Evolutionary conservation across 495 filamentous ascomycete genomes (phyloP), one percentile per base, ranked within the genome.

Genomic region (Terfezia claveryi): DNA sequence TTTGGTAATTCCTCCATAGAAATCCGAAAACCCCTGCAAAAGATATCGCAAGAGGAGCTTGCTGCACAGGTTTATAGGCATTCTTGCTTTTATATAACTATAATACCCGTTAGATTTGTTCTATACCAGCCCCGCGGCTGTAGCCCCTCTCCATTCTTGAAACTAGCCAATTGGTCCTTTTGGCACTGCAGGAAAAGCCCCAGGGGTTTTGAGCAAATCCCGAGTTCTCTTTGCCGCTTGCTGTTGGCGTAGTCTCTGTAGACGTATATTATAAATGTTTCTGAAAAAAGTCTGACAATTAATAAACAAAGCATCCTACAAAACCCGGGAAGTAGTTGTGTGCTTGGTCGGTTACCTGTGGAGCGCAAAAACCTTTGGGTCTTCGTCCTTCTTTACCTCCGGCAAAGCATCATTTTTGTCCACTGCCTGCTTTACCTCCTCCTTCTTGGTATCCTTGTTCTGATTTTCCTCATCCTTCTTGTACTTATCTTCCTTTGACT

Each of bases 391-490:
- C 16, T 16, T 27, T 51, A 12, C 23, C 23, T 16, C 50, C 23
- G n/a, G 2, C 27, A 7, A 6, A 7, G n/a, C 5, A n/a, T 51
- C 27, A 12, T 10, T 11, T 32, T 51, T 51, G n/a, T 51, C 27
- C 16, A 20, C 50, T 5, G 0, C 27, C n/a, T 51, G n/a, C 23
- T 69, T 59, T n/a, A 64, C 60, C 23, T 68, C 57, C 0, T 68
- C 74, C 64, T 77, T 74, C 4, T 77, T 69, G 60, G 76, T 69
- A 58, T 79, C 73, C 27, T 80, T 74, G 60, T 80, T 72, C 50
- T 80, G 73, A 32, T 76, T 68, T 50, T 74, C 64, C 10, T 70
- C 66, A 17, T 74, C 70, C 20, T 67, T 56, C 38, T 65, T 70
- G 4, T 70, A 61, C 11, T 72, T 61, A 10, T 68, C 63, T 14